Evolutionary conservation across 73 alveolate species (phyloP).

Genomic region (Tetrahymena thermophila): DNA sequence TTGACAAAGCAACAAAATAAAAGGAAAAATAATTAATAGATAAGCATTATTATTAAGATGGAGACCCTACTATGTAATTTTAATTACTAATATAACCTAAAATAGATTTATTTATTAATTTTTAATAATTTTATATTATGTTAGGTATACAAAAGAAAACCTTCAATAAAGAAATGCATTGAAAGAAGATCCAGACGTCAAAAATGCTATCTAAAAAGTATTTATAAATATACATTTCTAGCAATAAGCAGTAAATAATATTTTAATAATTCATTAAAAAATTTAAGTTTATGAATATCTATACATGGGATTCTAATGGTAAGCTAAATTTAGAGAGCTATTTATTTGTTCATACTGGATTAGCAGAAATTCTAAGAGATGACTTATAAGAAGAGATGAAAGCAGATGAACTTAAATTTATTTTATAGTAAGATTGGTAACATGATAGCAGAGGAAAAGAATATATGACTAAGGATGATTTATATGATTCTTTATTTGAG

Average conservation of each 20-base stretch:
- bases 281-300: not conserved
- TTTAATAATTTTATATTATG: not conserved
- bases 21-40: not conserved
- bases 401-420: constrained; percentile 13
- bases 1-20: constrained; percentile 30
- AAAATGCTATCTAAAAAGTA: constrained; percentile 1
- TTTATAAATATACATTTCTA: too few species aligned
- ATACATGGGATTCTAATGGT: not conserved
- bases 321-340: constrained; percentile 17
- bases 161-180: constrained; percentile 22
- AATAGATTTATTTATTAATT: not conserved
- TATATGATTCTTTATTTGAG: constrained; percentile 64
- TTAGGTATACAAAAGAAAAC: constrained; percentile 22
- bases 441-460: constrained; percentile 55
- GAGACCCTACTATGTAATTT: constrained; percentile 32
- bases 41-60: constrained; percentile 38
- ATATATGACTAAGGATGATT: constrained; percentile 48
- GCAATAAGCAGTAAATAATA: not conserved
- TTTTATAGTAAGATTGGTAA: constrained; percentile 38
- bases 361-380: constrained; percentile 30
- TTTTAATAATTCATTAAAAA: not conserved
- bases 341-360: constrained; percentile 26
- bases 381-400: constrained; percentile 25
- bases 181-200: constrained; percentile 31
- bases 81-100: not conserved